Evolutionary conservation across 2,329 filamentous ascomycete genomes (phyloP).

Genomic region (Whalleya microplaca): DNA sequence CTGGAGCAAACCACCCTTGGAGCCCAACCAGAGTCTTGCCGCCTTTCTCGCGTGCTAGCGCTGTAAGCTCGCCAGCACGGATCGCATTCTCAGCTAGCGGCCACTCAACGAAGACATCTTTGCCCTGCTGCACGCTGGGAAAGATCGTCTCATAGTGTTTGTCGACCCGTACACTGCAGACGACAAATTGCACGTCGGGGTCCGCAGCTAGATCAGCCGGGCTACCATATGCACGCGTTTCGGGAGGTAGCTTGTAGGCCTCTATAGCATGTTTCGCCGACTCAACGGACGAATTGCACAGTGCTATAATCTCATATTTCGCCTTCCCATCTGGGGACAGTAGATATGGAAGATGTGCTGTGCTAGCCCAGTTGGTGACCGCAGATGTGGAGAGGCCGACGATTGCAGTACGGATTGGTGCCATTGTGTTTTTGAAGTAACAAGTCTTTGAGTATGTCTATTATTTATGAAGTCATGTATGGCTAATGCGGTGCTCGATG

Average conservation of each 20-base stretch:
- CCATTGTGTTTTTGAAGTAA: constrained; percentile 35
- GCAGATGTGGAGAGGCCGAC: constrained; percentile 58
- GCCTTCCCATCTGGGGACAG: constrained; percentile 46
- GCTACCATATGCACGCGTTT: constrained; percentile 52
- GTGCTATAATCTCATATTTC: constrained; percentile 52
- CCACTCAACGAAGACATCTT: constrained; percentile 60
- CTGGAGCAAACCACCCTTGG: constrained; percentile 51
- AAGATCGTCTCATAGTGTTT: constrained; percentile 49
- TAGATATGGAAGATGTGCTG: constrained; percentile 63
- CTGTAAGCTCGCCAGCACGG: constrained; percentile 46
- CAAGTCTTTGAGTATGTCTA: no score
- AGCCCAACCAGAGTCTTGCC: constrained; percentile 50
- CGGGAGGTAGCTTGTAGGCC: constrained; percentile 43
- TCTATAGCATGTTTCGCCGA: constrained; percentile 48
- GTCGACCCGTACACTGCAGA: constrained; percentile 56
- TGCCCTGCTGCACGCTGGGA: constrained; percentile 54
- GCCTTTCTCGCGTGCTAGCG: constrained; percentile 34
- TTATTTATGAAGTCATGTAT: no score
- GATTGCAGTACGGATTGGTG: constrained; percentile 57
- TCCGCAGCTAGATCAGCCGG: constrained; percentile 52
- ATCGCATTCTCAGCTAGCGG: constrained; percentile 51
- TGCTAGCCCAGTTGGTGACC: constrained; percentile 55
- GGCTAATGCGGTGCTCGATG: no score
- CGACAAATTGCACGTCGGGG: constrained; percentile 54
- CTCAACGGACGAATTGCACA: constrained; percentile 52